These are phyloP conservation scores for Rosellinia necatrix DNA, from an alignment of 2,329 filamentous ascomycete species.

Conservation along the genomic window DNA sequence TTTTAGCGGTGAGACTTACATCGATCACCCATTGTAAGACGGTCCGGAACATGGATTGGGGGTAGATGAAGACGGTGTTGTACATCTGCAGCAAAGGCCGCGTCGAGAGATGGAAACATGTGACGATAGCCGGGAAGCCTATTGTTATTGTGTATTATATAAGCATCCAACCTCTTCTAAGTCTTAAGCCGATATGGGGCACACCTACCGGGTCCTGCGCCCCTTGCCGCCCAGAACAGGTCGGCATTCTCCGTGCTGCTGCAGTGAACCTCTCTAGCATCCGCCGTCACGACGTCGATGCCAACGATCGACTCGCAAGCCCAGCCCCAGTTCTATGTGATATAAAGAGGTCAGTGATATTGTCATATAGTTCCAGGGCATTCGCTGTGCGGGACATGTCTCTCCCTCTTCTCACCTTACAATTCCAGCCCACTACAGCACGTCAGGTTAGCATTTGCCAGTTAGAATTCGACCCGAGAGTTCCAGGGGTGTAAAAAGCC, in stretches of 20 bases:
- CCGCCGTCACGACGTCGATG: slow-evolving; percentile 54
- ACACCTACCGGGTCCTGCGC: slow-evolving; percentile 48
- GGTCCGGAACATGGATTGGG: slow-evolving; percentile 48
- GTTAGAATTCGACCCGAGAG: neutral
- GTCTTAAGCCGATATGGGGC: neutral
- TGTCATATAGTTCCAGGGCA: neutral
- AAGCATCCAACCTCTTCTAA: neutral
- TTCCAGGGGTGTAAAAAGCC: neutral
- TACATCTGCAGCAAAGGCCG: slow-evolving; percentile 40
- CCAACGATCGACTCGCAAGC: slow-evolving; percentile 53
- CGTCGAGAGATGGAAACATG: slow-evolving; percentile 53
- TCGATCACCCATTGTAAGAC: slow-evolving; percentile 54
- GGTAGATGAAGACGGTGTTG: slow-evolving; percentile 51
- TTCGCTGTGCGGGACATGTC: too few species aligned
- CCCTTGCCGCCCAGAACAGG: slow-evolving; percentile 54
- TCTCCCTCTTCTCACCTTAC: slow-evolving; percentile 43
- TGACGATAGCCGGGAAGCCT: slow-evolving; percentile 59
- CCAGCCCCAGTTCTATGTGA: slow-evolving; percentile 57
- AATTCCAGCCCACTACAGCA: slow-evolving; percentile 57
- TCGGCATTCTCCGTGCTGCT: slow-evolving; percentile 47
- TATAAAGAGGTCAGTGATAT: neutral
- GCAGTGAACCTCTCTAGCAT: slow-evolving; percentile 45
- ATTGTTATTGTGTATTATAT: too few species aligned
- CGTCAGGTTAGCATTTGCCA: neutral
- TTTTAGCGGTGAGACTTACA: slow-evolving; percentile 34